Conservation (phyloP, 352 stramenopile genomes). For the Pythium phragmiticola region DNA sequence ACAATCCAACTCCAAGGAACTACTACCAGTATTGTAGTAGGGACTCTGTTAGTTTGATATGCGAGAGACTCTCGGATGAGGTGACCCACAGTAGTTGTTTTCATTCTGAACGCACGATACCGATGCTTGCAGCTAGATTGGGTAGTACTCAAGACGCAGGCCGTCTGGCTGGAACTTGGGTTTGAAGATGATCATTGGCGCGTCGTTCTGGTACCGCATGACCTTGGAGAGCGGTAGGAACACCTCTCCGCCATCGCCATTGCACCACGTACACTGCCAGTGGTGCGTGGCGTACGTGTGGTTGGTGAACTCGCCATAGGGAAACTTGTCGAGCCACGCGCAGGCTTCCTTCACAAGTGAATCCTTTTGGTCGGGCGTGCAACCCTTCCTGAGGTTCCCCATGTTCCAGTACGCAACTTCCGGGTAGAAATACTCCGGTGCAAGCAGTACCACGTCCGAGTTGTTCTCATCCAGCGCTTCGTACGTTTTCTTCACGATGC, state of each 20-base stretch:
- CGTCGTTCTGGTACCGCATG: conserved; percentile 18
- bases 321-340: conserved; percentile 38
- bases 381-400: conserved; percentile 32
- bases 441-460: conserved; percentile 30
- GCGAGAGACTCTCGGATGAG: no score
- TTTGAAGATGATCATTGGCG: conserved; percentile 11
- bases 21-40: no score
- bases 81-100: no score
- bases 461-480: conserved; percentile 8
- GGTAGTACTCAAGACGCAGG: background rate
- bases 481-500: conserved; percentile 49
- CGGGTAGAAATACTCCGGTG: conserved; percentile 52
- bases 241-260: conserved; percentile 29
- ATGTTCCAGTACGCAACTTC: conserved; percentile 58
- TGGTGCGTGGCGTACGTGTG: conserved; percentile 48
- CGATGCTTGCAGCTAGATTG: background rate
- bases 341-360: conserved; percentile 32
- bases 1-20: no score
- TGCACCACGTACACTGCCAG: conserved; percentile 64
- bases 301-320: conserved; percentile 44
- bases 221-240: conserved; percentile 32
- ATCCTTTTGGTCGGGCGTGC: conserved; percentile 21
- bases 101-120: background rate
- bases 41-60: no score
- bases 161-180: background rate